Base-by-base conservation (phyloP, 2,329 filamentous ascomycete genomes). In the Xylaria sp. region DNA sequence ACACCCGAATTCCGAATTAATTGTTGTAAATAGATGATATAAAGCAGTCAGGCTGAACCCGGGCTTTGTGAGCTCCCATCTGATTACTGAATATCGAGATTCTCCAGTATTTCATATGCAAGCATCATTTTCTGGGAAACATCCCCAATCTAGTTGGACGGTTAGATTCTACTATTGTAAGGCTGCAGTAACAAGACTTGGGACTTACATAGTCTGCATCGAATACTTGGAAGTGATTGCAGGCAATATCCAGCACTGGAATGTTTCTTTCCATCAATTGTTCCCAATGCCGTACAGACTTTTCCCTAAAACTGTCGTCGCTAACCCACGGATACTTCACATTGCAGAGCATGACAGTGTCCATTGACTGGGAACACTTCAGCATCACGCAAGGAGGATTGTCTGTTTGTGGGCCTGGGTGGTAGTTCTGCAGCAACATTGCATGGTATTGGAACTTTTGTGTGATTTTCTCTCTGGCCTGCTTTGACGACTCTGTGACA, bases 181-280 rank as follows among this genome's bases (percentile, higher is more conserved):
- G 28, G n/a, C 5, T n/a, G 13, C 9, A 42, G 10, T 0, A 26
- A 20, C 23, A 54, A 48, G 26, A 31, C 2, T 13, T 17, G 13
- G 17, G 59, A 67, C 71, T 72, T 60, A 71, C 69, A 31, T 70
- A 28, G 23, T 63, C 54, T 17, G 61, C 11, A 31, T 75, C 72
- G 53, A 78, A 77, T 15, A 73, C 69, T 54, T 76, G 69, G 57
- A 79, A 78, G 61, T 79, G 77, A 38, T 78, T 72, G n/a, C 76
- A 77, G 9, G 67, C 63, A 17, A 79, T 69, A 42, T 76, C 74
- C 44, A 78, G 26, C 36, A 75, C 72, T 0, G 71, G 69, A 3
- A 79, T 70, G 6, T 44, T 57, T 20, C 61, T 58, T 11, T 73
- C 75, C 5, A 76, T 38, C 7, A 78, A 36, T 4, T 65, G 46